Percentiles rank a stretch among this genome's conserved stretches.
These are phyloP conservation scores for Phyllosticta citribraziliensis DNA, from an alignment of 2,329 filamentous ascomycete species.

Conservation along the genomic window DNA sequence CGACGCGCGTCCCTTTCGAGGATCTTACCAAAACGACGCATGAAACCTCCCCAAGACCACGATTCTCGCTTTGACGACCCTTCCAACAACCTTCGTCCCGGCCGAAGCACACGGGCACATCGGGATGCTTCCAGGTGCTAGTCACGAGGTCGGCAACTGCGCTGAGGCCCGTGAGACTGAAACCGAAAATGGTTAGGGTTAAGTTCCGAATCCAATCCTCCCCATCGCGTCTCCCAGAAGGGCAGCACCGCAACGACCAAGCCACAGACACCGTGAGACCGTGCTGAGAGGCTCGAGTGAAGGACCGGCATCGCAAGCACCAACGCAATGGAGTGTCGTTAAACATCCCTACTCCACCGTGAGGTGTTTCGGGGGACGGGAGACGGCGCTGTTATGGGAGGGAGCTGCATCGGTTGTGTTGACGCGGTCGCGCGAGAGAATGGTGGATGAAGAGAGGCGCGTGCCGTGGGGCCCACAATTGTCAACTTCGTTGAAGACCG, in stretches of 20 bases:
- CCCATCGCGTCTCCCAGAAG: slow-evolving; percentile 19
- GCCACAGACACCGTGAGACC: slow-evolving; percentile 39
- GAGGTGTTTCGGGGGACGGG: slow-evolving; percentile 52
- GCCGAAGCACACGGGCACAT: slow-evolving; percentile 11
- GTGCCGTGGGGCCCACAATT: slow-evolving; percentile 17
- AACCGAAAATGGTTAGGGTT: slow-evolving; percentile 86
- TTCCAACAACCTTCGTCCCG: slow-evolving; percentile 21
- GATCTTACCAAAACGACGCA: slow-evolving; percentile 72
- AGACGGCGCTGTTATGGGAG: slow-evolving; percentile 68
- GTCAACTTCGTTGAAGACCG: slow-evolving; percentile 21
- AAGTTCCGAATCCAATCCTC: slow-evolving; percentile 76
- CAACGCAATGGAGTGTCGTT: slow-evolving; percentile 31
- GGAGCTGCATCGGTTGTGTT: slow-evolving; percentile 47
- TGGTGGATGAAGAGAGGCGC: slow-evolving; percentile 13
- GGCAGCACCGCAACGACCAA: slow-evolving; percentile 26
- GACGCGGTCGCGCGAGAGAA: slow-evolving; percentile 24
- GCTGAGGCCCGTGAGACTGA: slow-evolving; percentile 26
- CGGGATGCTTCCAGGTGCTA: slow-evolving; percentile 38
- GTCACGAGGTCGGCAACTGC: slow-evolving; percentile 61
- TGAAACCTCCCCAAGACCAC: slow-evolving; percentile 51
- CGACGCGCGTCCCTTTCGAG: slow-evolving; percentile 69
- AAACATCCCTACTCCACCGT: slow-evolving; percentile 47
- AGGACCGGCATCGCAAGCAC: slow-evolving; percentile 34
- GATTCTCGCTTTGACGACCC: slow-evolving; percentile 29
- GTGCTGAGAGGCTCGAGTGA: slow-evolving; percentile 52